These are phyloP conservation scores for Atkinsonella texensis DNA, from an alignment of 2,329 filamentous ascomycete genomes.

Conservation along the genomic window DNA sequence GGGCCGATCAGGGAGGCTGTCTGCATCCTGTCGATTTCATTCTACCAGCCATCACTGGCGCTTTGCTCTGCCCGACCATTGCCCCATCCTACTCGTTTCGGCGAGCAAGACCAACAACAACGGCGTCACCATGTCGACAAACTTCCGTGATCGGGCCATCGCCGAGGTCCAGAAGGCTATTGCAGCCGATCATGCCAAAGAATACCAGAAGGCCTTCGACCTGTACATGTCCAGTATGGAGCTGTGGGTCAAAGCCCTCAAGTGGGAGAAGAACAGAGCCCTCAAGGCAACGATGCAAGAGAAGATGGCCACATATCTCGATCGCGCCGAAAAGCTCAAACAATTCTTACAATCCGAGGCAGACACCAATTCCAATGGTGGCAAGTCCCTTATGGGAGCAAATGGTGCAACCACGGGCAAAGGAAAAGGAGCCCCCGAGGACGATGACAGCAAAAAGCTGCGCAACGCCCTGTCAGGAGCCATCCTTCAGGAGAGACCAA, in stretches of 20 bases:
- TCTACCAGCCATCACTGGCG: neutral
- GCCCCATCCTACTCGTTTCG: neutral
- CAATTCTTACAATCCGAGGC: constrained; percentile 68
- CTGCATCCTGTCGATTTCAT: neutral
- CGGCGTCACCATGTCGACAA: constrained; percentile 66
- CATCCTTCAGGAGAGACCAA: constrained; percentile 89
- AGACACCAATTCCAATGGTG: constrained; percentile 57
- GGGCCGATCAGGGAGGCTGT: neutral
- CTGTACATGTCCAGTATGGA: constrained; percentile 92
- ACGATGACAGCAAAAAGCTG: constrained; percentile 92
- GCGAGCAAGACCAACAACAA: neutral
- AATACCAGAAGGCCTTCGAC: constrained; percentile 96
- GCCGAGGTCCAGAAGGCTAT: constrained; percentile 96
- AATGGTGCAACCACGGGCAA: constrained; percentile 57
- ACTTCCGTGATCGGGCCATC: constrained; percentile 94
- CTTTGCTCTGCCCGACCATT: neutral
- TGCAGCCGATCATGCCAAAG: constrained; percentile 85
- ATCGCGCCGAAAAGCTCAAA: constrained; percentile 96
- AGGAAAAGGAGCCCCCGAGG: constrained; percentile 53
- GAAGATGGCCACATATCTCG: constrained; percentile 96
- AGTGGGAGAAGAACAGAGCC: constrained; percentile 98
- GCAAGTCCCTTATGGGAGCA: constrained; percentile 50
- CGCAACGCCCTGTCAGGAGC: constrained; percentile 81
- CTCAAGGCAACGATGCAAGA: constrained; percentile 95
- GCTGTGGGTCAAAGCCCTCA: constrained; percentile 95